Base-by-base conservation (phyloP, 768 basidiomycete genomes). In the Kwoniella sp. region DNA sequence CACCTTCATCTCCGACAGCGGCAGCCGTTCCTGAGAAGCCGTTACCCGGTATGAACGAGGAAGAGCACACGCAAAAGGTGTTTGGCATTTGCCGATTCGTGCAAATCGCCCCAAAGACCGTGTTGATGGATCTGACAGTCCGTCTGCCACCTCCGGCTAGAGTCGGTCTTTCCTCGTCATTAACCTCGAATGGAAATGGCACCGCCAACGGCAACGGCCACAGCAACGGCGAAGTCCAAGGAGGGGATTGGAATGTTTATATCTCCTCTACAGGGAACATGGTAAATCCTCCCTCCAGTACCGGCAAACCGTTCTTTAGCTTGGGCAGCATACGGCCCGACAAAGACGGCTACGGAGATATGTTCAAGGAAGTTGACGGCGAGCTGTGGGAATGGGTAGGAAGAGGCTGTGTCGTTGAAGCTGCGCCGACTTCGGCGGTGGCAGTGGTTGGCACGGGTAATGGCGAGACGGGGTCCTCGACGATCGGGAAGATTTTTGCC, bases 301-400 rank as follows among this genome's bases (percentile, higher is more conserved):
- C 78, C 4, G 78, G 78, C 3, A 66, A 67, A 34, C 58, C 71
- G 4, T 66, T 69, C 12, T 48, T 76, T 3, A 58, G 56, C 8
- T 67, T 81, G 0, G 73, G 75, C 0, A 63, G 59, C 23, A 67
- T 81, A 20, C 31, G 38, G 17, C 73, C 74, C 12, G 79, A 81
- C 55, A 65, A 69, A 45, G 69, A 73, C n/a, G 79, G 79, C 4
- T 81, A 79, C 61, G 79, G 76, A 8, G 79, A 81, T 66, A 45
- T 77, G 50, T 79, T 81, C 56, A 53, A 70, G 25, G 79, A 81
- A 54, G 63, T 81, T 7, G 70, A 76, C 0, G 73, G 78, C 12
- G 76, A 77, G 22, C 37, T 81, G 29, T 79, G 79, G 78, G 78
- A 79, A 53, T 78, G 78, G 67, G 67, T 81, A 11, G 79, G 79